Evolutionary conservation across 257 asterid genomes (phyloP), one percentile per base, ranked within the genome.

Genomic region (Anisodus tanguticus): DNA sequence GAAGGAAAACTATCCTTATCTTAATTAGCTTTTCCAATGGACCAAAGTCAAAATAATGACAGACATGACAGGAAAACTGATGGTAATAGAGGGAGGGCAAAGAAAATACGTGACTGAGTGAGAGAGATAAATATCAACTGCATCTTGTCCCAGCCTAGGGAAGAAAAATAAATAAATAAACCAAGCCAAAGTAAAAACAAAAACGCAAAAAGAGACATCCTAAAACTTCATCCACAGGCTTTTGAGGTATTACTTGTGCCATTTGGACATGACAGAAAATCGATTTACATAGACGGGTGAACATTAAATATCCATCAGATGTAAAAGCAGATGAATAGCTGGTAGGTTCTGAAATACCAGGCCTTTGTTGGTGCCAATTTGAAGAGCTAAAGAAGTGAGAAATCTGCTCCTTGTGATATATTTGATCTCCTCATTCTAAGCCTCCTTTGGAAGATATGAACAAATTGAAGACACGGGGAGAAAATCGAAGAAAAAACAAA

Each of bases 301-400:
- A 49, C 45, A 26, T 15, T 74, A 74, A 51, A 74, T 74, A 39
- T 51, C 5, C 64, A 0, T 74, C 59, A 7, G 62, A 74, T 74
- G 35, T 49, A 47, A 22, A 74, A 47, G 62, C 45, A 49, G 62
- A 74, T 51, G 43, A 74, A 49, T 22, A 49, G 43, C 17, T 47
- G 62, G 9, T 13, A 12, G 19, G 41, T 74, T 9, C 62, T 74
- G 62, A 51, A 53, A 31, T 22, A 49, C 43, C 47, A 51, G 37
- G 81, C 81, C 63, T 26, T 76, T 49, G 63, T 22, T 76, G 81
- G 81, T 51, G 22, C 22, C 81, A 51, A 4, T 51, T 76, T 76
- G 81, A 54, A 47, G 60, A 74, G 62, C 60, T 47, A 74, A 74
- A 74, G 59, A 74, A 74, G 60, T 69, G 43, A 74, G 60, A 74